Evolutionary conservation across 495 filamentous ascomycete genomes (phyloP).

Genomic region (Aspergillus olivimuriae): DNA sequence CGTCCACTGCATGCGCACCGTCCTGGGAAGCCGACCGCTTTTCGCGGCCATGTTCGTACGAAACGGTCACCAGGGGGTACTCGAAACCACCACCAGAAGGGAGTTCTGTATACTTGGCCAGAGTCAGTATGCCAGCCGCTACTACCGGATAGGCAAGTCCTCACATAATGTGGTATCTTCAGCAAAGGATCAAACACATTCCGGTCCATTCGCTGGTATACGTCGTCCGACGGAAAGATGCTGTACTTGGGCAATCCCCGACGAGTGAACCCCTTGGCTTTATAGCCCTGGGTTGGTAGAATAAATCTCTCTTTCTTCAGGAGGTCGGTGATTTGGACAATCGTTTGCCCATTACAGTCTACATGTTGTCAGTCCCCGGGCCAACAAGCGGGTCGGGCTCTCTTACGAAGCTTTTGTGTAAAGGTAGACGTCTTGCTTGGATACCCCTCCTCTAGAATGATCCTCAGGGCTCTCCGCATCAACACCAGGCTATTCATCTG

Average conservation of each 20-base stretch:
- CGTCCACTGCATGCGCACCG: no score
- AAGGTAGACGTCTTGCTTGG: constrained; percentile 19
- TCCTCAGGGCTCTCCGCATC: constrained; percentile 22
- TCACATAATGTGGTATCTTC: constrained; percentile 35
- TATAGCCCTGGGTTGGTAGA: constrained; percentile 21
- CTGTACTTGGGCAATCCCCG: constrained; percentile 21
- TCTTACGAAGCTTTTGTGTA: constrained; percentile 23
- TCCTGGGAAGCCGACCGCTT: no score
- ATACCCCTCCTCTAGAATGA: constrained; percentile 20
- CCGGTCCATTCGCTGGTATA: constrained; percentile 14
- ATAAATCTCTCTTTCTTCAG: constrained; percentile 25
- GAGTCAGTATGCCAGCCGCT: no score
- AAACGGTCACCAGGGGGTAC: no score
- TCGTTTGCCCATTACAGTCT: constrained; percentile 27
- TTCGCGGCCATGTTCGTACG: no score
- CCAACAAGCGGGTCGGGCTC: not conserved
- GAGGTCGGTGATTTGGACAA: constrained; percentile 19
- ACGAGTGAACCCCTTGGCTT: constrained; percentile 17
- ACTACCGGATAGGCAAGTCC: constrained; percentile 4
- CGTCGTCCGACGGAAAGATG: constrained; percentile 14
- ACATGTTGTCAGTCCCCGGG: constrained; percentile 15
- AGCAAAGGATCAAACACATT: constrained; percentile 30
- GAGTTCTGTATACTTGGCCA: no score
- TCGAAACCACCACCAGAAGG: no score
- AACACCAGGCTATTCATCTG: constrained; percentile 30